Conservation (phyloP, 2,329 filamentous ascomycete genomes). For the Scytalidium lignicola region DNA sequence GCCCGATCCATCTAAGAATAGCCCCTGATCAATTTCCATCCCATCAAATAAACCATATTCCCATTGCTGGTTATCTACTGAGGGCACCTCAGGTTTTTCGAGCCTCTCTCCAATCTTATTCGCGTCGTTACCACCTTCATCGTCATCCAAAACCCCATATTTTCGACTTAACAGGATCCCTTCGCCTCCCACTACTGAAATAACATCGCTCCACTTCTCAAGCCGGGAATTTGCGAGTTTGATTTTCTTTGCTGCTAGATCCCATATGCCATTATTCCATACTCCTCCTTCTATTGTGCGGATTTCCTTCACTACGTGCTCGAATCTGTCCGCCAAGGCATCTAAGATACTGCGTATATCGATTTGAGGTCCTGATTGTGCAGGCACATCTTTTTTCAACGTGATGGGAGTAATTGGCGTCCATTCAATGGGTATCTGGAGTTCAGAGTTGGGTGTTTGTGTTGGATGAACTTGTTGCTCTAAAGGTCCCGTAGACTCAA, state of each 20-base stretch:
- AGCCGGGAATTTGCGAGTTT: slow-evolving; percentile 41
- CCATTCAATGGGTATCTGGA: not conserved
- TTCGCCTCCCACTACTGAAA: slow-evolving; percentile 30
- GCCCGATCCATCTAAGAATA: not conserved
- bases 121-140: not conserved
- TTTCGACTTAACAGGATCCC: slow-evolving; percentile 13
- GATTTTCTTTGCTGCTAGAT: slow-evolving; percentile 42
- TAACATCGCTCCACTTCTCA: slow-evolving; percentile 41
- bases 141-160: not conserved
- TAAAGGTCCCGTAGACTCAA: too few species aligned
- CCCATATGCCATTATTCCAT: slow-evolving; percentile 43
- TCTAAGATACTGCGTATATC: slow-evolving; percentile 40
- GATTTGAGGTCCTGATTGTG: slow-evolving; percentile 39
- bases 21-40: not conserved
- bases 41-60: not conserved
- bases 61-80: not conserved
- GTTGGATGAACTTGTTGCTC: too few species aligned
- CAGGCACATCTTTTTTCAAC: not conserved
- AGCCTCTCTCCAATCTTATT: not conserved
- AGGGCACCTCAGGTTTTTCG: not conserved
- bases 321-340: slow-evolving; percentile 36
- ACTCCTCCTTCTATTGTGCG: slow-evolving; percentile 21
- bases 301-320: slow-evolving; percentile 36
- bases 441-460: too few species aligned
- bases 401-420: slow-evolving; percentile 1